Conservation (phyloP, 2,329 filamentous ascomycete species). For the Clarireedia hainanense region DNA sequence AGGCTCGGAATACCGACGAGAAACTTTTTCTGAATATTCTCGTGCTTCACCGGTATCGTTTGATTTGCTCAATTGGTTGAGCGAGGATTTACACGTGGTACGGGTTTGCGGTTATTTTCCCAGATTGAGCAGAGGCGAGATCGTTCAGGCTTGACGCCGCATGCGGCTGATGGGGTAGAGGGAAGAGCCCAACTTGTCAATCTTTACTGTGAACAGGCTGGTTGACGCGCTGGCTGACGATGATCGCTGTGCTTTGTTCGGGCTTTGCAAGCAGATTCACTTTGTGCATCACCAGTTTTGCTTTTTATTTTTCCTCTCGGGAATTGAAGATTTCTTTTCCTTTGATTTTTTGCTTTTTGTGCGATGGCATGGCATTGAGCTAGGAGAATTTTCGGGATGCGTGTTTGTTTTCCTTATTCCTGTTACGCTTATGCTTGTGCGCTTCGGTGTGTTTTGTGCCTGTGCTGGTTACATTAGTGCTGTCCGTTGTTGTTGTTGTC, state of each 20-base stretch:
- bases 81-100: neutral
- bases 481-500: no score
- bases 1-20: no score
- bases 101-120: neutral
- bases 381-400: neutral
- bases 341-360: neutral
- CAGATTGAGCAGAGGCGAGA: constrained; percentile 1
- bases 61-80: neutral
- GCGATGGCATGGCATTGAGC: neutral
- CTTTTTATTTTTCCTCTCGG: neutral
- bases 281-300: no score
- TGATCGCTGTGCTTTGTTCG: no score
- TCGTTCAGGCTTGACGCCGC: constrained; percentile 3
- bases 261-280: no score
- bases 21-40: no score
- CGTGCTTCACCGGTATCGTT: no score
- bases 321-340: neutral
- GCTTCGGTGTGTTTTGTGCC: neutral
- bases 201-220: no score
- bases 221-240: neutral
- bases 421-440: neutral
- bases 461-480: no score
- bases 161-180: neutral
- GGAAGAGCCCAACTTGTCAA: no score
- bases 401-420: no score